Evolutionary conservation across 495 filamentous ascomycete species (phyloP).

Genomic region (Hypoxylon fragiforme): DNA sequence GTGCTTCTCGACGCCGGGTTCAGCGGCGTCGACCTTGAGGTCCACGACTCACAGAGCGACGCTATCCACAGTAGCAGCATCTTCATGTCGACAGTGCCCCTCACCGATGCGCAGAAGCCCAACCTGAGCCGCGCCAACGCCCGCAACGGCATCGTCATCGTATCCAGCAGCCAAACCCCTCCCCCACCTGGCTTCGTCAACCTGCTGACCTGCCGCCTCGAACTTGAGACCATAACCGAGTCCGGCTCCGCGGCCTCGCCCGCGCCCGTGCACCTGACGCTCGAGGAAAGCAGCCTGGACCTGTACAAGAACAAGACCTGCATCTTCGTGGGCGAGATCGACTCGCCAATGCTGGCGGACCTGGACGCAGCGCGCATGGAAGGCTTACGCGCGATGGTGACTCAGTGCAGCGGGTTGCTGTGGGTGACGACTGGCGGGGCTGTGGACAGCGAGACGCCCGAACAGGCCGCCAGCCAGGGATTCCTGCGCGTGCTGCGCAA

Average conservation of each 20-base stretch:
- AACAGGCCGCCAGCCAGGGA: conserved; percentile 31
- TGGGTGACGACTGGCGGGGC: conserved; percentile 58
- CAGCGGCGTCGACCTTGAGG: conserved; percentile 28
- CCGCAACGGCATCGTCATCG: background rate
- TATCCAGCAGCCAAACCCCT: background rate
- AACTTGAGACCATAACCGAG: background rate
- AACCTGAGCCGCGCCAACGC: too few species aligned
- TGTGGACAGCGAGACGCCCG: conserved; percentile 27
- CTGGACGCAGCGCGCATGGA: conserved; percentile 30
- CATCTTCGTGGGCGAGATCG: conserved; percentile 42
- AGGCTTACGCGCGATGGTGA: conserved; percentile 34
- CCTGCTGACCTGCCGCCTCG: too few species aligned
- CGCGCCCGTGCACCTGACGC: conserved; percentile 5
- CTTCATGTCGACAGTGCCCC: conserved; percentile 16
- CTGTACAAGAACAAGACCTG: conserved; percentile 38
- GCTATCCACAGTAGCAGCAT: conserved; percentile 1
- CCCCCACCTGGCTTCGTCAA: background rate
- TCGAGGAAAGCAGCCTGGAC: background rate
- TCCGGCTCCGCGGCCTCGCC: background rate
- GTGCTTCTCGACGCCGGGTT: conserved; percentile 4
- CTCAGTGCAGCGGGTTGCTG: conserved; percentile 38
- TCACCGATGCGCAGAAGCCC: background rate
- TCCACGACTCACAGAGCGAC: conserved; percentile 15
- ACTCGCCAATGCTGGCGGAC: conserved; percentile 34
- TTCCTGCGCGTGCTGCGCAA: conserved; percentile 39